Evolutionary conservation across 2,329 filamentous ascomycete species (phyloP).

Genomic region (Uncinocarpus reesii): DNA sequence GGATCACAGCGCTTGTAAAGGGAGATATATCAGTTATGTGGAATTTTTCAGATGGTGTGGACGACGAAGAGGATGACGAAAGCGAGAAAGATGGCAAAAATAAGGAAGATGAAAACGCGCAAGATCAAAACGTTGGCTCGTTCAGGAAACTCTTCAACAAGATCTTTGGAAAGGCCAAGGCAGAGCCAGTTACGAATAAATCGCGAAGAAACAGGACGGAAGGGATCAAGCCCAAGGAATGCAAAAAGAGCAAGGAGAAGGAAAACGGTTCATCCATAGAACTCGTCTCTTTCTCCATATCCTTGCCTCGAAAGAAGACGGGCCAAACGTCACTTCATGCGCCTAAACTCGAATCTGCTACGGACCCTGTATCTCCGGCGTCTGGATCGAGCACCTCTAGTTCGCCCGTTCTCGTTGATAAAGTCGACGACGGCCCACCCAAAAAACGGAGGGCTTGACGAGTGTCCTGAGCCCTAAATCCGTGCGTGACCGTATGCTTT

Average conservation of each 20-base stretch:
- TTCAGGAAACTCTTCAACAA: not conserved
- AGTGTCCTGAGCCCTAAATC: not conserved
- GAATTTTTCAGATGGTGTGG: constrained; percentile 61
- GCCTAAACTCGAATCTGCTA: not conserved
- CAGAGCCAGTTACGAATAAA: not conserved
- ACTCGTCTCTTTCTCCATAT: constrained; percentile 28
- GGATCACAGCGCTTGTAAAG: constrained; percentile 59
- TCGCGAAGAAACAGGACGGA: not conserved
- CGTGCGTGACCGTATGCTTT: no score
- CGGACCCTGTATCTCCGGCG: not conserved
- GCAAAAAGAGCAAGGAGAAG: not conserved
- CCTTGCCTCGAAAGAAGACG: constrained; percentile 21
- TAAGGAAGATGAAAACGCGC: no score
- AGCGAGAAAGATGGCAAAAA: not conserved
- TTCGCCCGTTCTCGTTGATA: constrained; percentile 13
- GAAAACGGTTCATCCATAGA: constrained; percentile 10
- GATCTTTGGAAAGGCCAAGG: not conserved
- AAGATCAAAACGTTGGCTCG: not conserved
- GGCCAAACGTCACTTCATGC: not conserved
- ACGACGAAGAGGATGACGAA: constrained; percentile 30
- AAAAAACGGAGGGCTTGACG: constrained; percentile 23
- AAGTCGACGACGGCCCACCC: constrained; percentile 26
- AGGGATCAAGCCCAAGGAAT: not conserved
- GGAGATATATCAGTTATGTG: constrained; percentile 69
- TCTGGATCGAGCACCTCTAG: not conserved